Evolutionary conservation across 495 filamentous ascomycete species (phyloP).

Genomic region (Aspergillus hancockii): DNA sequence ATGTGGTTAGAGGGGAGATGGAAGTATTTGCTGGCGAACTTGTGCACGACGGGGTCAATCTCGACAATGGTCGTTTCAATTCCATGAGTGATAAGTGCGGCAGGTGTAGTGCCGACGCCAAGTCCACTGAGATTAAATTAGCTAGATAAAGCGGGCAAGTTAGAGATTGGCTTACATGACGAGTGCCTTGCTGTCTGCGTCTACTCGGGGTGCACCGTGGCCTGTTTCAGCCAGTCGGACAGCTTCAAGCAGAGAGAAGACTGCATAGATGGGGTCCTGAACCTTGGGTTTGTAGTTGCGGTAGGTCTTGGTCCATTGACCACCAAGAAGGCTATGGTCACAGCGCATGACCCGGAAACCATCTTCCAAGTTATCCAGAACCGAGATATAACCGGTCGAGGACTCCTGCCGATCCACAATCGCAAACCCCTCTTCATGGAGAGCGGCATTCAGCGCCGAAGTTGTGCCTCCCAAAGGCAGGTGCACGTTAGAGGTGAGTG

Average conservation of each 20-base stretch:
- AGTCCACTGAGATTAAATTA: slow-evolving; percentile 62
- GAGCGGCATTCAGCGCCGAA: slow-evolving; percentile 59
- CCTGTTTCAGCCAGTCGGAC: slow-evolving; percentile 73
- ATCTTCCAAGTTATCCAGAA: slow-evolving; percentile 70
- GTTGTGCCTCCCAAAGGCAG: slow-evolving; percentile 53
- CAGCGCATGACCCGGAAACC: slow-evolving; percentile 84
- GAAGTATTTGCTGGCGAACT: slow-evolving; percentile 83
- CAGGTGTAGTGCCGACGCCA: slow-evolving; percentile 87
- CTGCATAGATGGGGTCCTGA: slow-evolving; percentile 85
- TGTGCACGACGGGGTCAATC: slow-evolving; percentile 85
- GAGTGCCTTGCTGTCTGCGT: slow-evolving; percentile 73
- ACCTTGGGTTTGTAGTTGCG: slow-evolving; percentile 48
- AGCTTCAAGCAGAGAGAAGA: slow-evolving; percentile 91
- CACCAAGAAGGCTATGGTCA: slow-evolving; percentile 90
- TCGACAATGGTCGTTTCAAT: slow-evolving; percentile 93
- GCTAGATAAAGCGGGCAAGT: slow-evolving; percentile 3
- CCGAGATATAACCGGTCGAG: slow-evolving; percentile 86
- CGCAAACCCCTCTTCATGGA: slow-evolving; percentile 52
- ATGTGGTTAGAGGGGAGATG: slow-evolving; percentile 75
- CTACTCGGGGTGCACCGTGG: slow-evolving; percentile 46
- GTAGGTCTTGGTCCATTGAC: slow-evolving; percentile 68
- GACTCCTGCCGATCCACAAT: slow-evolving; percentile 81
- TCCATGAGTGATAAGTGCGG: slow-evolving; percentile 81
- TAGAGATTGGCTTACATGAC: slow-evolving; percentile 60
- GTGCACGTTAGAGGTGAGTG: slow-evolving; percentile 70